Percentiles rank a stretch among this genome's conserved stretches.
Conservation (phyloP, 495 filamentous ascomycete species). For the Cercophora newfieldiana region DNA sequence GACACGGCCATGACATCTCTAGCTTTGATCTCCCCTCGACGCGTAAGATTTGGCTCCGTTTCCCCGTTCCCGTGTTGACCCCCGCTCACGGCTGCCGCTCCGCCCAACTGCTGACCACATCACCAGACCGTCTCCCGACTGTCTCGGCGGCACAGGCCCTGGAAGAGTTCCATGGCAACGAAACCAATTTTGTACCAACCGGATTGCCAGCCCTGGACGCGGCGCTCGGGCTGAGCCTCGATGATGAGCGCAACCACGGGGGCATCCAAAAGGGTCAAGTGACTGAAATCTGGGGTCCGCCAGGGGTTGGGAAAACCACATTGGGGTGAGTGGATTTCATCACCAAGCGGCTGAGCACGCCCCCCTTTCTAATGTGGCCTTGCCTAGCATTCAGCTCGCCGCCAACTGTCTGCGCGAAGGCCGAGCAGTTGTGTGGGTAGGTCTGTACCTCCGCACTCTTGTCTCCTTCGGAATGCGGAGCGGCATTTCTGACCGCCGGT, state of each 20-base stretch:
- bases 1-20: slow-evolving; percentile 47
- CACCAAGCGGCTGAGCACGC: background rate
- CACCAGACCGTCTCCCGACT: slow-evolving; percentile 74
- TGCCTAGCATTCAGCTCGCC: slow-evolving; percentile 64
- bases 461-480: slow-evolving; percentile 7
- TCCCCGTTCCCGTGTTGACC: background rate
- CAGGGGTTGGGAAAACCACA: slow-evolving; percentile 83
- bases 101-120: no score
- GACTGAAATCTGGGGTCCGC: slow-evolving; percentile 87
- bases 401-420: slow-evolving; percentile 63
- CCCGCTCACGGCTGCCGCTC: background rate
- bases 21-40: slow-evolving; percentile 47
- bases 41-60: slow-evolving; percentile 20
- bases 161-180: slow-evolving; percentile 52
- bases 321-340: slow-evolving; percentile 61
- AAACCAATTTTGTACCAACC: slow-evolving; percentile 61
- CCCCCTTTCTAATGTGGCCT: slow-evolving; percentile 8
- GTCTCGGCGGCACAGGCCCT: slow-evolving; percentile 85
- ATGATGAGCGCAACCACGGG: slow-evolving; percentile 26
- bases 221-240: slow-evolving; percentile 27
- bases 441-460: slow-evolving; percentile 50
- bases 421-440: slow-evolving; percentile 78
- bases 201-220: slow-evolving; percentile 63
- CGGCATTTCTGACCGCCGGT: slow-evolving; percentile 13
- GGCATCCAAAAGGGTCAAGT: slow-evolving; percentile 76